These are phyloP conservation scores for Zasmidium angulare DNA, from an alignment of 2,329 filamentous ascomycete species.

Conservation along the genomic window DNA sequence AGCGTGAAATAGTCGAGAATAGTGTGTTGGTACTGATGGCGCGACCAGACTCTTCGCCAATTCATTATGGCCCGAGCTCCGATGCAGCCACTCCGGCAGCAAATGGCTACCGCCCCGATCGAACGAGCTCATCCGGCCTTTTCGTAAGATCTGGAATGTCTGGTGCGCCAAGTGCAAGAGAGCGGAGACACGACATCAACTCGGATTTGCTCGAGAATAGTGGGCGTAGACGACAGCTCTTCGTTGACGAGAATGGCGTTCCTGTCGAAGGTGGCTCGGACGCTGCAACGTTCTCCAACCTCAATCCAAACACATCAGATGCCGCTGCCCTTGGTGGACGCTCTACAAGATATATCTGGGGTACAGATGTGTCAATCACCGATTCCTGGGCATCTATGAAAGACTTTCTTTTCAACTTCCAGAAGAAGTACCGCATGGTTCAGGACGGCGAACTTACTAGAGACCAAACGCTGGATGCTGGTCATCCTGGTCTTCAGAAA, in stretches of 20 bases:
- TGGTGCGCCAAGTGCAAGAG: constrained; percentile 56
- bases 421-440: constrained; percentile 91
- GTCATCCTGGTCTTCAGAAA: constrained; percentile 70
- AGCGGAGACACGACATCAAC: constrained; percentile 81
- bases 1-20: not conserved
- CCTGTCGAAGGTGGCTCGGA: constrained; percentile 58
- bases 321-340: constrained; percentile 82
- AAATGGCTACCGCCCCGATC: constrained; percentile 61
- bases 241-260: constrained; percentile 65
- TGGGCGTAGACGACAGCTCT: constrained; percentile 56
- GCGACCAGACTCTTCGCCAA: constrained; percentile 78
- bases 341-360: constrained; percentile 86
- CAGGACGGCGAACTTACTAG: constrained; percentile 78
- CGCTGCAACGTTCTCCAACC: constrained; percentile 63
- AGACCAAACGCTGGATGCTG: constrained; percentile 64
- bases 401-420: constrained; percentile 89
- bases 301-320: constrained; percentile 84
- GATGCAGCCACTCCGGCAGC: constrained; percentile 43
- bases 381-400: constrained; percentile 87
- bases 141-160: constrained; percentile 70
- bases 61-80: constrained; percentile 86
- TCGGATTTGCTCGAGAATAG: constrained; percentile 67
- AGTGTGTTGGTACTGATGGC: constrained; percentile 20
- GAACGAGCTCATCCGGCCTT: constrained; percentile 66
- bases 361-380: constrained; percentile 91